Base-by-base conservation (phyloP, 352 stramenopile genomes). In the Pythium sp. region DNA sequence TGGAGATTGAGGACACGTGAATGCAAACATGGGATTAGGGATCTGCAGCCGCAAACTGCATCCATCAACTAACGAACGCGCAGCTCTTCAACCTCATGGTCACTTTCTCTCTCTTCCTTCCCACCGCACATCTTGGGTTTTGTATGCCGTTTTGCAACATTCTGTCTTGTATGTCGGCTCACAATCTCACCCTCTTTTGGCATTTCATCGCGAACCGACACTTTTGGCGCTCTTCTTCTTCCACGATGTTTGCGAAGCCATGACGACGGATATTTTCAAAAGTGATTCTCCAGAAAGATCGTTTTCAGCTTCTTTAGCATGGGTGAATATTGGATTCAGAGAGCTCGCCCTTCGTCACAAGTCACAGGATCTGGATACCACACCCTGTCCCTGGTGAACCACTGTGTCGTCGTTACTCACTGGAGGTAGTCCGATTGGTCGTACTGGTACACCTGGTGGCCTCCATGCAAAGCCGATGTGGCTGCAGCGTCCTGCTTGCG, bases 401-500 rank as follows among this genome's bases (percentile, higher is more conserved):
- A 22, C 49, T n/a, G n/a, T n/a, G n/a, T 34, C 20, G 56, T 6
- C 41, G 41, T 22, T 15, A 49, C 32, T 62, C 58, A 64, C 58
- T 56, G 41, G 12, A 57, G 41, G 38, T 43, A 66, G 22, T 68
- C 62, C n/a, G 18, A 34, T n/a, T 59, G 62, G 26, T 71, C 66
- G 54, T 64, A 64, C 43, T 68, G 66, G 41, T 68, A 72, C 43
- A 71, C 26, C 41, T 71, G 28, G 18, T 70, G 65, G 24, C 73
- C 14, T 2, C 49, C 5, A 30, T 61, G 55, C 5, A n/a, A 58
- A 12, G 14, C 22, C 46, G 58, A 30, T 41, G 68, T 54, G 41
- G 69, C 38, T 63, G 62, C 46, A 41, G 63, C 36, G 58, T 87
- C 77, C 72, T 86, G 71, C 62, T 61, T 74, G 11, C 73, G 76